Conservation (phyloP, 352 stramenopile genomes). For the Elongisporangium anandrum region DNA sequence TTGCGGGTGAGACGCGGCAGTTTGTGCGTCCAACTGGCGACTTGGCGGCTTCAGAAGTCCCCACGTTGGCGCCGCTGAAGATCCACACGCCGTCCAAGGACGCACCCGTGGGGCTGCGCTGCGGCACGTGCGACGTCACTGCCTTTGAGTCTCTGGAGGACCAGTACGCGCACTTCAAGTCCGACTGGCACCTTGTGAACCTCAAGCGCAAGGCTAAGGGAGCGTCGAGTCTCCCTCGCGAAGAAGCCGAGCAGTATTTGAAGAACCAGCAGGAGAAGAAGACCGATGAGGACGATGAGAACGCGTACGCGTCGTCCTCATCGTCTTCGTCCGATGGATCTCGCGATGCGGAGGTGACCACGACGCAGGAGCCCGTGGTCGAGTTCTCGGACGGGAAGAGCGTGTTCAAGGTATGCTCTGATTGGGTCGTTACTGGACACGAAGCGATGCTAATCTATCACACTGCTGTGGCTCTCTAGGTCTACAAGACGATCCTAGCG, state of each 20-base stretch:
- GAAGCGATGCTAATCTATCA: neutral
- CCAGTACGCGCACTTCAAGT: conserved; percentile 86
- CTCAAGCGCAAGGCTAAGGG: conserved; percentile 72
- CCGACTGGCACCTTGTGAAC: conserved; percentile 72
- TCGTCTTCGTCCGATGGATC: conserved; percentile 31
- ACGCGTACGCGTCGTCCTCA: conserved; percentile 30
- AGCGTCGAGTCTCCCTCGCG: conserved; percentile 28
- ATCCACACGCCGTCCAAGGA: conserved; percentile 26
- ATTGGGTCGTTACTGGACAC: neutral
- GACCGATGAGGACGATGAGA: conserved; percentile 7
- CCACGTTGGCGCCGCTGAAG: conserved; percentile 16
- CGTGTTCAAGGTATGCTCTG: conserved; percentile 61
- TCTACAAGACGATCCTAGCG: conserved; percentile 71
- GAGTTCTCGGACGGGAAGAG: conserved; percentile 72
- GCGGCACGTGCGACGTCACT: conserved; percentile 63
- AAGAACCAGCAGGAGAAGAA: conserved; percentile 16
- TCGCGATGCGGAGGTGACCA: conserved; percentile 39
- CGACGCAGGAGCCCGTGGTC: conserved; percentile 63
- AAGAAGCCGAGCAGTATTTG: conserved; percentile 28
- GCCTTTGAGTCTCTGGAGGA: conserved; percentile 72
- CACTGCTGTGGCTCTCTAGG: no score
- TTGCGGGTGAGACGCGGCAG: conserved; percentile 45
- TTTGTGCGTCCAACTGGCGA: conserved; percentile 20
- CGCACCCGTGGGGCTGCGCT: conserved; percentile 53
- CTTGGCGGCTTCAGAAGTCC: neutral